Evolutionary conservation across 2,329 filamentous ascomycete species (phyloP).

Genomic region (Penicillium sp.): DNA sequence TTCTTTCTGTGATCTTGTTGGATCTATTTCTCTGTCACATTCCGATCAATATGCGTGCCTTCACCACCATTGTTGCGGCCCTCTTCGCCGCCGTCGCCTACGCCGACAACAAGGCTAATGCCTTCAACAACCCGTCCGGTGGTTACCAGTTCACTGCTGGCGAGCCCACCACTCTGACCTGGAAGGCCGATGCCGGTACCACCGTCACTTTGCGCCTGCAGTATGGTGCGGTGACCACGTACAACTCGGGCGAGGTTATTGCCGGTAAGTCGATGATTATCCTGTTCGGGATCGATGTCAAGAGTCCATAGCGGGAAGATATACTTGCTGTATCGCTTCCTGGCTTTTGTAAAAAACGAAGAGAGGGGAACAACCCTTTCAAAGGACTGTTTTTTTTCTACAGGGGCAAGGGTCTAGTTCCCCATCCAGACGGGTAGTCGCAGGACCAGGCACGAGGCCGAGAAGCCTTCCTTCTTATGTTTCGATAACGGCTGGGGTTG

Average conservation of each 20-base stretch:
- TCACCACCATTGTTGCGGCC: slow-evolving; percentile 39
- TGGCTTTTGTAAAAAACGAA: too few relatives aligned
- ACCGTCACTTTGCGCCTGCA: slow-evolving; percentile 50
- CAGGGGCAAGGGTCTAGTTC: neutral
- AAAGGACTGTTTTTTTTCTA: neutral
- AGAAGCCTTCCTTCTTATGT: neutral
- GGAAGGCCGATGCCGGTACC: slow-evolving; percentile 46
- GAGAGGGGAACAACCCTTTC: too few relatives aligned
- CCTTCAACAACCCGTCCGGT: slow-evolving; percentile 43
- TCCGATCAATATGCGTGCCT: slow-evolving; percentile 41
- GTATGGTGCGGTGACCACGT: slow-evolving; percentile 38
- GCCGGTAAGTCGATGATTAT: slow-evolving; percentile 34
- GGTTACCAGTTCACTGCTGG: slow-evolving; percentile 45
- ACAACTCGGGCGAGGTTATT: slow-evolving; percentile 38
- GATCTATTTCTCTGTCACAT: neutral
- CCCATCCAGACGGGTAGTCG: neutral
- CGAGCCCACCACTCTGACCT: slow-evolving; percentile 42
- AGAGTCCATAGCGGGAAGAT: too few relatives aligned
- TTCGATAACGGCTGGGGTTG: neutral
- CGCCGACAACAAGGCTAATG: slow-evolving; percentile 39
- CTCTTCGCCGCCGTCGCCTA: slow-evolving; percentile 41
- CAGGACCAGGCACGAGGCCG: neutral
- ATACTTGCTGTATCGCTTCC: too few relatives aligned
- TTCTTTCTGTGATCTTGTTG: neutral
- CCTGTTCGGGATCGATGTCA: neutral